Evolutionary conservation across 1,284 basidiomycete species (phyloP).

Genomic region (Rugiboletus extremiorientalis): DNA sequence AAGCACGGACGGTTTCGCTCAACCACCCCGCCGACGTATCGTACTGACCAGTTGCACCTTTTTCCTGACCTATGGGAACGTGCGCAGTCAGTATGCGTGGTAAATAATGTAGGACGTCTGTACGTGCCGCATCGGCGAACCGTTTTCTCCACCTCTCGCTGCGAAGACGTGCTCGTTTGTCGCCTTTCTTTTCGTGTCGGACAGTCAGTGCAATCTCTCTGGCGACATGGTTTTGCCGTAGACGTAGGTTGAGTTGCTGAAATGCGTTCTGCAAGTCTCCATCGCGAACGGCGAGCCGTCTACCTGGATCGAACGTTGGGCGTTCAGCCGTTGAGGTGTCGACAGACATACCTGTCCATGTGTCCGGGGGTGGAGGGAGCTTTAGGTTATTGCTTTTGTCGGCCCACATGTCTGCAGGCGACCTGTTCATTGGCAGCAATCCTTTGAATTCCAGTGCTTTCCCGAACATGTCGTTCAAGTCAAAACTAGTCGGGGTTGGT

Average conservation of each 20-base stretch:
- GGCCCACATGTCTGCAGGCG: constrained; percentile 41
- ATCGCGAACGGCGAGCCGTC: constrained; percentile 37
- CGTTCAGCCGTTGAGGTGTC: background rate
- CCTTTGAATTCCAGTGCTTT: constrained; percentile 19
- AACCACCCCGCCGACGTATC: constrained; percentile 49
- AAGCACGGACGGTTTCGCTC: constrained; percentile 9
- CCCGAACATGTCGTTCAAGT: constrained; percentile 16
- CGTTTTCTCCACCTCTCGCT: constrained; percentile 39
- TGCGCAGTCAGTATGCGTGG: constrained; percentile 11
- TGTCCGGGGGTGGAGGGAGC: constrained; percentile 26
- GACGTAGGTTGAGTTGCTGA: constrained; percentile 48
- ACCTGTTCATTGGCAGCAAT: constrained; percentile 7
- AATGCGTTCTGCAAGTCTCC: constrained; percentile 44
- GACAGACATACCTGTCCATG: constrained; percentile 30
- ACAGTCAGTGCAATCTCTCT: constrained; percentile 48
- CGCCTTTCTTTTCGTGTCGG: constrained; percentile 58
- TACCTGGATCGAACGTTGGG: constrained; percentile 36
- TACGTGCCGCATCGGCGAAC: constrained; percentile 37
- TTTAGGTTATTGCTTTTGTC: constrained; percentile 25
- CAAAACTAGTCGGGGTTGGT: constrained; percentile 1
- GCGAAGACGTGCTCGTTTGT: constrained; percentile 35
- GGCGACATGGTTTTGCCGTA: constrained; percentile 57
- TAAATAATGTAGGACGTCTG: constrained; percentile 2
- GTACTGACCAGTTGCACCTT: constrained; percentile 51
- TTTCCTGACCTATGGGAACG: constrained; percentile 46